Base-by-base conservation (phyloP, 768 basidiomycete genomes). In the Hortiboletus flavorubellus region DNA sequence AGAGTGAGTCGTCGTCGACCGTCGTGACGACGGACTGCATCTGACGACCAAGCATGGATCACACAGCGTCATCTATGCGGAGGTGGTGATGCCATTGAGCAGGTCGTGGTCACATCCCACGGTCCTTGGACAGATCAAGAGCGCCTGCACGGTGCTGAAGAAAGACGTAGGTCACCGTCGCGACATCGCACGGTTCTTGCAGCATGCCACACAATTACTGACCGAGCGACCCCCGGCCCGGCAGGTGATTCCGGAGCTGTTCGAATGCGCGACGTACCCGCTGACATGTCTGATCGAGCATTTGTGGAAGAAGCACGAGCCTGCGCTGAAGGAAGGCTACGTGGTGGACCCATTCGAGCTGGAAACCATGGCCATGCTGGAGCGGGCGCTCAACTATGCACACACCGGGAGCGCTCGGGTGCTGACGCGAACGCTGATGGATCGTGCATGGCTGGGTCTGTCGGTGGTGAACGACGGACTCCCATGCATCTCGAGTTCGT, bases 401-500 rank as follows among this genome's bases (percentile, higher is more conserved):
- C 54, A 59, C 46, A 59, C 50, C 0, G 46, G 54, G 1, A 56
- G 41, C 2, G 46, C 30, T 0, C 14, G 7, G 0, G 58, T 59
- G 7, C 40, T 56, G 9, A 56, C 42, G 2, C 26, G 33, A 3
- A 3, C 37, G 0, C 35, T 59, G 11, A 59, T 59, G 58, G 50
- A 59, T 15, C 5, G 42, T 0, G 21, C 54, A 0, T 59, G 49
- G 54, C 9, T 59, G 0, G 33, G 53, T 14, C 41, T 59, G 1
- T 46, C 49, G 0, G 49, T 59, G 1, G 12, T 59, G 10, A 46
- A 55, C 31, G 49, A 59, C 29, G 46, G 58, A 0, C 39, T 58
- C 0, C 53, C 57, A 8, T 58, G 57, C 33, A 41, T 58, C 7
- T n/a, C n/a, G n/a, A n/a, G n/a, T n/a, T n/a, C n/a, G n/a, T n/a